phyloP scores from a whole-genome alignment of 805 yeast species.

The Teunomyces panamensis region DNA sequence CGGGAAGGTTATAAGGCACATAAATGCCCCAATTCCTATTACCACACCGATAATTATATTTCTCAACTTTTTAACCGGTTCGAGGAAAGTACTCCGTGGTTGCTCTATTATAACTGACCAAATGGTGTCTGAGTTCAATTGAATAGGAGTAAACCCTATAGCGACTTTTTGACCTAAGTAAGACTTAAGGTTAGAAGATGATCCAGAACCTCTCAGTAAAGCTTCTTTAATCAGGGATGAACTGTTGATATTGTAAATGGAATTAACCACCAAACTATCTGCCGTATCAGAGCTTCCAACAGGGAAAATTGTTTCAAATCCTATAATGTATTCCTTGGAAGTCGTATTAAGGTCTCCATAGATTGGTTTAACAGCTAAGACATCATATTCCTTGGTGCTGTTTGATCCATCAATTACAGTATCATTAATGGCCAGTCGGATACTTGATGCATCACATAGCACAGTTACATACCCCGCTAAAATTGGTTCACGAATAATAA shows the following conservation, averaged over 20 bases:
- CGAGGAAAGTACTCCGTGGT: slow-evolving; percentile 52
- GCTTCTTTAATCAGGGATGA: slow-evolving; percentile 30
- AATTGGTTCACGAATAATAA: slow-evolving; percentile 53
- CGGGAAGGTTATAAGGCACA: slow-evolving; percentile 76
- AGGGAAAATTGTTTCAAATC: slow-evolving; percentile 35
- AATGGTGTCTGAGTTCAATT: slow-evolving; percentile 28
- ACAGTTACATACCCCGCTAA: slow-evolving; percentile 73
- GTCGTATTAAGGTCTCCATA: slow-evolving; percentile 19
- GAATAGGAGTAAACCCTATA: slow-evolving; percentile 32
- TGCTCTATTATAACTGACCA: slow-evolving; percentile 84
- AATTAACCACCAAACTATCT: slow-evolving; percentile 15
- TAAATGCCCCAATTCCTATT: slow-evolving; percentile 70
- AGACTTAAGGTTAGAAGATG: slow-evolving; percentile 24
- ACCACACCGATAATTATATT: slow-evolving; percentile 76
- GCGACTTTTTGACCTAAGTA: slow-evolving; percentile 25
- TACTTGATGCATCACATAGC: slow-evolving; percentile 30
- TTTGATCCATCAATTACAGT: slow-evolving; percentile 10
- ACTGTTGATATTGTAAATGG: slow-evolving; percentile 22
- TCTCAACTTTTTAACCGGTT: slow-evolving; percentile 59
- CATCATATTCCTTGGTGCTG: slow-evolving; percentile 23
- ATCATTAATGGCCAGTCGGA: slow-evolving; percentile 27
- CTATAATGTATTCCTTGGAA: slow-evolving; percentile 44
- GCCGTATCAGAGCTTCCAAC: slow-evolving; percentile 8
- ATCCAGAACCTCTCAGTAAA: slow-evolving; percentile 23
- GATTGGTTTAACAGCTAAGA: slow-evolving; percentile 31